Base-by-base conservation (phyloP, 176 grass and related monocot genomes). In the Musa schizocarpa region DNA sequence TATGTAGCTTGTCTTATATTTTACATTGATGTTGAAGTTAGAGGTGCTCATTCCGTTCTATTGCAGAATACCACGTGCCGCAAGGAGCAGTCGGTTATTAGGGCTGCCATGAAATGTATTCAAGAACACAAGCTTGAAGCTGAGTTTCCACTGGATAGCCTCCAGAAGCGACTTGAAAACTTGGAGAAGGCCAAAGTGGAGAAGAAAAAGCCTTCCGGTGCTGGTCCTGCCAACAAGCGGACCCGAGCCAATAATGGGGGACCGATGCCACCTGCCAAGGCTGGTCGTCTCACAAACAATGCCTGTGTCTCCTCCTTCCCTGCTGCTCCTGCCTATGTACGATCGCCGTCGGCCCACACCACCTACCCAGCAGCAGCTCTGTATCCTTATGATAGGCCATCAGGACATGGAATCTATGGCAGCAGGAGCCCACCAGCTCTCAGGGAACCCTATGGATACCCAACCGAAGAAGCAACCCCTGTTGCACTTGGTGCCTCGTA, bases 41-140 rank as follows among this genome's bases (percentile, higher is more conserved):
- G 11, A 56, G 14, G 13, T 24, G 21, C 10, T 54, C 10, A 25
- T 50, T 52, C 59, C 52, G 76, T 53, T 63, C 52, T 53, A 73
- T 81, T 85, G 17, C 86, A 96, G 92, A 96, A 81, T 78, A 96
- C 85, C 74, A 81, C 69, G 11, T 80, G 85, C 53, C 83, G 88
- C 77, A 96, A 89, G 69, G 89, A 92, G 78, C 92, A 96, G 9
- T 85, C 85, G 7, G 92, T 81, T 0, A 21, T 96, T 10, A 68
- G 92, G 22, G 88, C 92, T 77, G 89, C 87, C 13, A 96, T 96
- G 69, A 96, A 96, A 83, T 96, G 92, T 74, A 88, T 96, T 49
- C 88, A 96, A 78, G 92, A 96, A 54, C 92, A 63, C 74, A 89
- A 92, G 49, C 85, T 96, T 13, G 87, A 96, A 67, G 82, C 92